Evolutionary conservation across 805 yeast species (phyloP).

Genomic region (Metschnikowia proteae): DNA sequence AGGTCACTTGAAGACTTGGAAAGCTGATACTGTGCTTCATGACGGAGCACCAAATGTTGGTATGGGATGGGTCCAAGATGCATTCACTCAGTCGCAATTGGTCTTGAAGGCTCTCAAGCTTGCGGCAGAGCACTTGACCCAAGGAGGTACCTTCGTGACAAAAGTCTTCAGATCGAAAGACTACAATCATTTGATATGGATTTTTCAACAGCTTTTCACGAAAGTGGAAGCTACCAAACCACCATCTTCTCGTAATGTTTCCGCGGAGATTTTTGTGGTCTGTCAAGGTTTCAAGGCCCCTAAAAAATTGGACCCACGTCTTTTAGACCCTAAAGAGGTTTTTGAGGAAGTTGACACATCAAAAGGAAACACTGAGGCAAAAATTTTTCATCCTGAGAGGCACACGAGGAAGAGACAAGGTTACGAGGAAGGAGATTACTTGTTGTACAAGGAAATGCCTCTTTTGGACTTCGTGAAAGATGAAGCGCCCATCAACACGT

Average conservation of each 20-base stretch:
- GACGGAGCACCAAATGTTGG: conserved; percentile 99
- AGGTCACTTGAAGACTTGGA: conserved; percentile 98
- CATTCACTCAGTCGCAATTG: conserved; percentile 94
- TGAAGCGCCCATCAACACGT: conserved; percentile 77
- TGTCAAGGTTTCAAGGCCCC: conserved; percentile 97
- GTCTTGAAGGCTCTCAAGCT: conserved; percentile 89
- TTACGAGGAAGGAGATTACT: conserved; percentile 90
- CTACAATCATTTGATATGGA: conserved; percentile 96
- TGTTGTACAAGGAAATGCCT: conserved; percentile 64
- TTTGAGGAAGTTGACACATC: conserved; percentile 81
- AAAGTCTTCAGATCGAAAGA: conserved; percentile 98
- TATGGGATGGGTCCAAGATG: conserved; percentile 99
- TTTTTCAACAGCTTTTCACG: conserved; percentile 90
- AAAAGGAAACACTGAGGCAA: conserved; percentile 77
- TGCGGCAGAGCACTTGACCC: conserved; percentile 87
- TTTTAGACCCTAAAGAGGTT: conserved; percentile 87
- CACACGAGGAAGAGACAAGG: conserved; percentile 90
- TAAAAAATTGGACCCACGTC: conserved; percentile 85
- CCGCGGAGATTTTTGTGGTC: conserved; percentile 98
- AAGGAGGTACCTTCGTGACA: conserved; percentile 94
- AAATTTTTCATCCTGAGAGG: conserved; percentile 91
- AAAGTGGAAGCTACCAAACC: conserved; percentile 99
- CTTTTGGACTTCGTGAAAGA: conserved; percentile 76
- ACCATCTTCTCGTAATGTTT: conserved; percentile 97
- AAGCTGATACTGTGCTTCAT: conserved; percentile 95